Conservation (phyloP, 108 stramenopile species). For the Nannochloropsis granulata region DNA sequence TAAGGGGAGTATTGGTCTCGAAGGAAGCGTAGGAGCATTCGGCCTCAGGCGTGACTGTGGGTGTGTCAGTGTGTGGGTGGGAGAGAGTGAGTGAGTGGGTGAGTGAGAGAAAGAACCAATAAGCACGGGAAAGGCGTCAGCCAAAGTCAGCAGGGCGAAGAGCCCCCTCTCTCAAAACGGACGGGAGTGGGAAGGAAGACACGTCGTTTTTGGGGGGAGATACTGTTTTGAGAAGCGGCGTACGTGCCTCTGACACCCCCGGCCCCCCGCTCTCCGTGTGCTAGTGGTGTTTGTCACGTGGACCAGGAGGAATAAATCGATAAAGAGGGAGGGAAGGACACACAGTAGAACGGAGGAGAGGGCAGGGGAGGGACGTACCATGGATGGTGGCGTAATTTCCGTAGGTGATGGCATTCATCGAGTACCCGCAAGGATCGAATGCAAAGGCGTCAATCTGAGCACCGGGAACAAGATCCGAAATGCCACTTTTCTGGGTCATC, state of each 20-base stretch:
- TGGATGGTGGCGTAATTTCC: constrained; percentile 96
- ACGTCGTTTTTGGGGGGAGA: too few species aligned
- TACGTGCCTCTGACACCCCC: too few species aligned
- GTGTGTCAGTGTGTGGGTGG: background rate
- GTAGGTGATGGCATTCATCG: constrained; percentile 94
- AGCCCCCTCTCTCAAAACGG: too few species aligned
- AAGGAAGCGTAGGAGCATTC: constrained; percentile 90
- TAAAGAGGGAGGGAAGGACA: background rate
- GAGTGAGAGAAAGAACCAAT: too few species aligned
- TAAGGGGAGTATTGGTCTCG: constrained; percentile 89
- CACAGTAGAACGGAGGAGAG: too few species aligned
- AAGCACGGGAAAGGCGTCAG: too few species aligned
- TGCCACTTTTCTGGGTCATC: constrained; percentile 52
- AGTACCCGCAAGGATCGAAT: constrained; percentile 92
- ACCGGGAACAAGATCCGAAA: constrained; percentile 77
- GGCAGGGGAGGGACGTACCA: background rate
- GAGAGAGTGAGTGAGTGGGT: background rate
- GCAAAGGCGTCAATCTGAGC: constrained; percentile 63
- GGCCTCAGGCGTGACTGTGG: constrained; percentile 86
- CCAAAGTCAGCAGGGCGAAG: too few species aligned
- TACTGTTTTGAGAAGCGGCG: too few species aligned
- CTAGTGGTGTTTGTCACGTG: background rate
- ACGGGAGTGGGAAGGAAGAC: too few species aligned
- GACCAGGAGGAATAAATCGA: background rate
- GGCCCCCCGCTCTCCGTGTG: too few species aligned